These are phyloP conservation scores for Boletus patriciae DNA, from an alignment of 768 basidiomycete genomes.

Conservation along the genomic window DNA sequence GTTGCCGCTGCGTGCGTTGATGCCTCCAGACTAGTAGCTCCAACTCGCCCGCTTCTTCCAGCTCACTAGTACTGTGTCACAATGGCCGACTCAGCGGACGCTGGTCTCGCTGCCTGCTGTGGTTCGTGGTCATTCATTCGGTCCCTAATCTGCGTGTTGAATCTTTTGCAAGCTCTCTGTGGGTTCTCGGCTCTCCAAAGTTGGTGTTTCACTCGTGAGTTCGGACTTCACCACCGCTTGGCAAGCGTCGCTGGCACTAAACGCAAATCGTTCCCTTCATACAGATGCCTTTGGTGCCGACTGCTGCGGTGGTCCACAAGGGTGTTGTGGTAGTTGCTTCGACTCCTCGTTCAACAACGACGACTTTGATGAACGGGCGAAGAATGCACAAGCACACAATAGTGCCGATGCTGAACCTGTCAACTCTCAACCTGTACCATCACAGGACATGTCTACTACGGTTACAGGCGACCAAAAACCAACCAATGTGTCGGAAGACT, in stretches of 20 bases:
- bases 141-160: neutral
- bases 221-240: neutral
- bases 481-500: neutral
- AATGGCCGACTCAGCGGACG: constrained; percentile 20
- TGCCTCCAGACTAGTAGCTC: no score
- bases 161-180: constrained; percentile 14
- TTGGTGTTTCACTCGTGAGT: constrained; percentile 31
- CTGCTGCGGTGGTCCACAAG: constrained; percentile 30
- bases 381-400: constrained; percentile 21
- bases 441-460: constrained; percentile 18
- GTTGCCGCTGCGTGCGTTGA: no score
- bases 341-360: constrained; percentile 31
- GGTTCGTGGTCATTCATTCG: constrained; percentile 15
- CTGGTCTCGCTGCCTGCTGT: constrained; percentile 18
- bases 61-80: neutral
- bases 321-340: constrained; percentile 31
- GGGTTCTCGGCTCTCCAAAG: constrained; percentile 11
- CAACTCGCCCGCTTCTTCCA: neutral
- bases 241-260: neutral
- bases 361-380: constrained; percentile 32
- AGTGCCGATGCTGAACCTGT: constrained; percentile 10
- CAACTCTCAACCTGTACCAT: constrained; percentile 24
- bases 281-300: constrained; percentile 26
- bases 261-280: neutral
- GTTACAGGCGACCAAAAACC: constrained; percentile 4